Percentiles rank a stretch among this genome's conserved stretches.
Evolutionary conservation across 805 yeast genomes (phyloP).

Genomic region (Wickerhamomyces hampshirensis): DNA sequence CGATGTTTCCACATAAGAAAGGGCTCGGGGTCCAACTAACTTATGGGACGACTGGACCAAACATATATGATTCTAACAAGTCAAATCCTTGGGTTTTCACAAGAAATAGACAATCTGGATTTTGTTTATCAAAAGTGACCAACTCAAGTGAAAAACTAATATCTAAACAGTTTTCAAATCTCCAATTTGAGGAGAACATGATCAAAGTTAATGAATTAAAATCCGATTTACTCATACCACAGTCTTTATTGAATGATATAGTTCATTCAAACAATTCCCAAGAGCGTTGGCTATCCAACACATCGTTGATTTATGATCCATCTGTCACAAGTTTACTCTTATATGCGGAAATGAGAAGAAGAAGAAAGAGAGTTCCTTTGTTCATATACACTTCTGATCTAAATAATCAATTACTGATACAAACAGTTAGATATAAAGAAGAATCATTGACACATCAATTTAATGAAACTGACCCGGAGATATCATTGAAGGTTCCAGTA

Average conservation of each 20-base stretch:
- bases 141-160: constrained; percentile 6
- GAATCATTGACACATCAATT: not conserved
- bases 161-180: constrained; percentile 2
- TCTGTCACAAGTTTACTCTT: constrained; percentile 21
- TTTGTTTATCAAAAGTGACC: constrained; percentile 11
- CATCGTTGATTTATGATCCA: constrained; percentile 32
- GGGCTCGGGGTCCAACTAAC: constrained; percentile 39
- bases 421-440: not conserved
- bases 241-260: not conserved
- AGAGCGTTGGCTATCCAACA: not conserved
- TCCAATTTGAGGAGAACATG: not conserved
- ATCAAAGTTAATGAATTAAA: too few species aligned
- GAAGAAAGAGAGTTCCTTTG: not conserved
- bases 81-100: constrained; percentile 25
- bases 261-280: not conserved
- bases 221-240: not conserved
- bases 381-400: not conserved
- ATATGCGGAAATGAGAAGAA: constrained; percentile 1
- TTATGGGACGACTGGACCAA: constrained; percentile 37
- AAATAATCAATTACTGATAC: not conserved
- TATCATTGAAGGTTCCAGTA: not conserved
- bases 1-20: constrained; percentile 37
- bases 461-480: too few species aligned
- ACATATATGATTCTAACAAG: constrained; percentile 14
- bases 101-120: constrained; percentile 21